Evolutionary conservation across 176 grass and related monocot genomes (phyloP), one percentile per base, ranked within the genome.

Genomic region (Aegilops bicornis): DNA sequence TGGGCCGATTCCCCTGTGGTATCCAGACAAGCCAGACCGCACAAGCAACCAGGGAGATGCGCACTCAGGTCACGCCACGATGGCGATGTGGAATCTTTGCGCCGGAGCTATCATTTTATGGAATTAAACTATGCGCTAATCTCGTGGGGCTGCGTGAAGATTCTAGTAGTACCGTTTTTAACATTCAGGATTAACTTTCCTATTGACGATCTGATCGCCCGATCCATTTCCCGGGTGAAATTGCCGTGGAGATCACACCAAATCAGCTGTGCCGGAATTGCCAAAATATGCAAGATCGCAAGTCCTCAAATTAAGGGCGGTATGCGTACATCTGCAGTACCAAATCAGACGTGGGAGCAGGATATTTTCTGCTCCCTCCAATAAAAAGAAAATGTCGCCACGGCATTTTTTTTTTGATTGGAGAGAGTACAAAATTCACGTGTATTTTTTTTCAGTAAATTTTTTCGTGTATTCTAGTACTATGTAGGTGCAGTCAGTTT

Each of bases 61-160:
- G 70, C 63, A 63, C 24, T 69, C 14, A 39, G 31, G 48, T 50
- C 84, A 54, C 73, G 73, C 4, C 47, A 73, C 1, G 22, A 52
- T n/a, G 42, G 64, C 12, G 6, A 17, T 19, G 27, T 19, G 27
- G 85, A 87, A 87, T 91, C 85, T 87, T 27, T n/a, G 65, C 5
- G 2, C 3, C 2, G n/a, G 1, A 14, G 3, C 22, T 25, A 8
- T 20, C 6, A 8, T 64, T 2, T 32, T 17, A 64, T 22, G 31
- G 31, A 69, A 25, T 58, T 58, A 16, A 77, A 86, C 58, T 69
- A 85, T 23, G 13, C 31, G 31, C 39, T 40, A 40, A 66, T 84
- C 22, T 15, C 48, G 48, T 70, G 3, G 47, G 76, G n/a, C 20
- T 22, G 50, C 81, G 36, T 20, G 76, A 20, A 61, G 77, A 85